These are phyloP conservation scores for Trichosporon sp. DNA, from an alignment of 1,284 basidiomycete genomes.

Conservation along the genomic window DNA sequence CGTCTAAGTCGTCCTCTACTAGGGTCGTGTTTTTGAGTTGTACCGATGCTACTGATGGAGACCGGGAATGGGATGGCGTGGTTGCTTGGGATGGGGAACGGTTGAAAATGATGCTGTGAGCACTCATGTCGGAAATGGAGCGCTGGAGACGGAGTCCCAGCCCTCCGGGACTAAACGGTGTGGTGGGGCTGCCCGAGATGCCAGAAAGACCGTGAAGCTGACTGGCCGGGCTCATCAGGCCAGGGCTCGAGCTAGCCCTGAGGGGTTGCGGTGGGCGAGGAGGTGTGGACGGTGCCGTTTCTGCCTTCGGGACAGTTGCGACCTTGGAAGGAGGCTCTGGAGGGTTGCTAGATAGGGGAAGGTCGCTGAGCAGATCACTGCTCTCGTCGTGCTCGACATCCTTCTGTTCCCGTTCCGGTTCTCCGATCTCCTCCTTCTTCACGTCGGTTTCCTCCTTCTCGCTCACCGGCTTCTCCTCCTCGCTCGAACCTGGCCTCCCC, in stretches of 20 bases:
- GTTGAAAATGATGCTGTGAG: neutral
- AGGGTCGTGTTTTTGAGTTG: constrained; percentile 16
- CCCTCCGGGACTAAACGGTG: constrained; percentile 10
- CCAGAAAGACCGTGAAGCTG: constrained; percentile 17
- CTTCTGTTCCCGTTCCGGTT: neutral
- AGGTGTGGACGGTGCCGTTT: neutral
- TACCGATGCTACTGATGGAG: constrained; percentile 11
- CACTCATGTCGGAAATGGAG: constrained; percentile 18
- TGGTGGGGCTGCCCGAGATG: constrained; percentile 13
- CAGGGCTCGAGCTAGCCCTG: constrained; percentile 19
- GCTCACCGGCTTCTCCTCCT: neutral
- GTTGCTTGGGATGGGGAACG: constrained; percentile 18
- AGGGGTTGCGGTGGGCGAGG: constrained; percentile 11
- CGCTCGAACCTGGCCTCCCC: constrained; percentile 16
- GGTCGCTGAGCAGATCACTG: constrained; percentile 8
- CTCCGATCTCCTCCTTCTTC: constrained; percentile 9
- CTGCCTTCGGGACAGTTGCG: neutral
- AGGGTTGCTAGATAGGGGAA: neutral
- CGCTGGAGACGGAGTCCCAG: constrained; percentile 15
- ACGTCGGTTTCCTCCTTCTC: constrained; percentile 2
- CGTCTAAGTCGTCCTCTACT: constrained; percentile 7
- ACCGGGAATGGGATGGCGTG: constrained; percentile 11
- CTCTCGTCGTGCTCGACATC: constrained; percentile 11
- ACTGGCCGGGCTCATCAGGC: constrained; percentile 17
- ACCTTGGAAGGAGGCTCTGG: neutral